Base-by-base conservation (phyloP, 306 rosid species). In the Erythrophleum fordii region DNA sequence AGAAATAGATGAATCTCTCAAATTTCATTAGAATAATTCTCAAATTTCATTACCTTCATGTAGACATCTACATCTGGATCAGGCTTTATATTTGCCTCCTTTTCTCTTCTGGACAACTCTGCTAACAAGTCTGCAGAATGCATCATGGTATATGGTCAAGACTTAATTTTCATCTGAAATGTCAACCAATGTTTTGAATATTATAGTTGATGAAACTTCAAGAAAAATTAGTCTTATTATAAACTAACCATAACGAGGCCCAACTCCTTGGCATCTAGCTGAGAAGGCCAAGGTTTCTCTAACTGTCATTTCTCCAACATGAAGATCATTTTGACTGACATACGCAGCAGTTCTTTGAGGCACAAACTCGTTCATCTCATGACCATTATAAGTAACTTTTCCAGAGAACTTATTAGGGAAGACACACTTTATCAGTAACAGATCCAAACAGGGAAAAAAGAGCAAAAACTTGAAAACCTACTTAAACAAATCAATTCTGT, bases 191-290 rank as follows among this genome's bases (percentile, higher is more conserved):
- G 39, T 42, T 67, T 52, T 58, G 42, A 22, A 85, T 13, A 23
- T 34, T 68, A 71, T 58, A 77, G 42, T 51, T 52, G 25, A 69
- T 42, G 80, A 56, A 59, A 56, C 45, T 45, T 9, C 29, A 53
- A 41, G 18, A 58, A 41, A 68, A 26, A 53, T 5, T 51, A 28
- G 67, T 79, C 26, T 26, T 71, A 14, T 39, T 60, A n/a, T 7
- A 16, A 10, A 73, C 97, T 73, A 41, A 88, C 97, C 97, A 84
- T 90, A 90, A 65, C 88, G 88, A 12, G 81, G 26, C 37, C 94
- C 93, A 42, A 93, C 91, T 58, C 97, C 97, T 89, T 93, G 97
- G 59, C 92, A 89, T 83, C 91, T 91, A 68, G 97, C 97, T 4
- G 97, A 92, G 88, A 92, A 92, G 39, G 87, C 89, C 85, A 93